Evolutionary conservation across 805 yeast species (phyloP).

Genomic region (Tetrapisispora nanseiensis): DNA sequence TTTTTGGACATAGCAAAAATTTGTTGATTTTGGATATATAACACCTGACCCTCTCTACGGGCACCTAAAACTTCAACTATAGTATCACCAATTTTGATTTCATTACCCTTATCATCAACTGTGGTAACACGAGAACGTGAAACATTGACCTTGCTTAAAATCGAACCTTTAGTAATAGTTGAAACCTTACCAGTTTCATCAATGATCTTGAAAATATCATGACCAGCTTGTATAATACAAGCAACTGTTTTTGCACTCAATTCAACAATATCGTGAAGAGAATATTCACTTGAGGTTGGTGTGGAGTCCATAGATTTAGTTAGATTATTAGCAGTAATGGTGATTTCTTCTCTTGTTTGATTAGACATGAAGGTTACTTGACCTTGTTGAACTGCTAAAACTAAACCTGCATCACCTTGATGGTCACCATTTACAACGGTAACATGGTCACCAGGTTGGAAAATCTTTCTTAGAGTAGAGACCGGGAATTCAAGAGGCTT

Average conservation of each 20-base stretch:
- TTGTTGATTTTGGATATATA: slow-evolving; percentile 74
- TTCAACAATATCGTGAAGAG: slow-evolving; percentile 82
- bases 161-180: slow-evolving; percentile 68
- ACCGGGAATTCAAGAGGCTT: slow-evolving; percentile 70
- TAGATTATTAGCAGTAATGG: slow-evolving; percentile 86
- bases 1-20: slow-evolving; percentile 76
- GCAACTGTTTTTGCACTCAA: slow-evolving; percentile 81
- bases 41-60: slow-evolving; percentile 75
- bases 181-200: slow-evolving; percentile 72
- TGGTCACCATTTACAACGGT: slow-evolving; percentile 87
- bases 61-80: slow-evolving; percentile 81
- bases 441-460: slow-evolving; percentile 89
- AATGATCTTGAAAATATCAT: slow-evolving; percentile 71
- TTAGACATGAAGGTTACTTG: slow-evolving; percentile 86
- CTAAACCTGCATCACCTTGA: slow-evolving; percentile 89
- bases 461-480: slow-evolving; percentile 71
- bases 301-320: slow-evolving; percentile 86
- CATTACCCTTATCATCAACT: slow-evolving; percentile 76
- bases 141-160: slow-evolving; percentile 63
- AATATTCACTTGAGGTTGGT: slow-evolving; percentile 67
- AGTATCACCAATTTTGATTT: slow-evolving; percentile 82
- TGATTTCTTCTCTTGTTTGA: slow-evolving; percentile 76
- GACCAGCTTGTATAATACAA: slow-evolving; percentile 81
- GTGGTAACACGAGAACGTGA: slow-evolving; percentile 73
- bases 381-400: slow-evolving; percentile 70